Base-by-base conservation (phyloP, 1,284 basidiomycete genomes). In the Limonomyces culmigenus region DNA sequence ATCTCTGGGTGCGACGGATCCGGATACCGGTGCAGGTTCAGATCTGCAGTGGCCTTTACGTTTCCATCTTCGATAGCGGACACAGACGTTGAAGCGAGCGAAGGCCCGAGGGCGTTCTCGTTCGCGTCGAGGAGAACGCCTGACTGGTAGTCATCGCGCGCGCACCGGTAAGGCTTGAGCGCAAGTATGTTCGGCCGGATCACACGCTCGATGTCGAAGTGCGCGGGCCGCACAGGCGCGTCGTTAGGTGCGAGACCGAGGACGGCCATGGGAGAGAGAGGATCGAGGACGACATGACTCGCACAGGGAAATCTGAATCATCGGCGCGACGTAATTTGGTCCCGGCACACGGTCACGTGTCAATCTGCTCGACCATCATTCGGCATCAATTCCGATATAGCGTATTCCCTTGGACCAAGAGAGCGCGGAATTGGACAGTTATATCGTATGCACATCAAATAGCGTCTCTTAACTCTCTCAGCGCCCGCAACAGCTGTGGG, bases 91-190 rank as follows among this genome's bases (percentile, higher is more conserved):
- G 44, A 34, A 17, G 69, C 61, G n/a, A 96, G 74, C 1, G 85
- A 78, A 50, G 88, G 85, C 0, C 93, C 93, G 32, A 93, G 65
- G 1, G 89, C 72, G 53, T 98, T 97, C 62, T 98, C 93, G 56
- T 97, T 98, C 20, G 95, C 95, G 49, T 99, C 95, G 21, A 99
- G 72, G n/a, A 99, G 72, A 46, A 97, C 80, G 18, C 92, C 92
- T 2, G 72, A 65, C 33, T 80, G 76, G 59, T 96, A 99, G 62
- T 98, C 93, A 51, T 99, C 95, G 37, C 93, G 67, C 1, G 95
- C 95, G 49, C 89, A 96, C 20, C 92, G 77, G 59, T 99, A 98
- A 0, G 95, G 95, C 41, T 81, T 74, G 14, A 98, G 64, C 2
- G 85, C 61, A 38, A 96, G 78, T 48, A 99, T 96, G 53, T 98